Evolutionary conservation across 2,329 filamentous ascomycete species (phyloP), one percentile per base, ranked within the genome.

Genomic region (Volutella citrinella): DNA sequence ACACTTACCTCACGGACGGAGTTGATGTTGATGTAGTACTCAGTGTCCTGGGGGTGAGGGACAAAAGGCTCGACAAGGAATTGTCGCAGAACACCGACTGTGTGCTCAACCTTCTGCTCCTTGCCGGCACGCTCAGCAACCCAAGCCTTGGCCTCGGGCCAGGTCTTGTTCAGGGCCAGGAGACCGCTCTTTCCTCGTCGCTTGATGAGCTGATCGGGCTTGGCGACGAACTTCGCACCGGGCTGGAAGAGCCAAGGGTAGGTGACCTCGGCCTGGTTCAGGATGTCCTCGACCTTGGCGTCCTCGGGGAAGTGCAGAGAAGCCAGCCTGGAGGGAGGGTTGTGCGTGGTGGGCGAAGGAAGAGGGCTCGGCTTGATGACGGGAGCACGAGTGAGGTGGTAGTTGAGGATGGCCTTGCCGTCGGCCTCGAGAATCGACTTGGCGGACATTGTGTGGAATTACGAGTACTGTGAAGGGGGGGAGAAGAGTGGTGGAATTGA

Each of bases 11-110:
- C 93, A 76, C 93, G 87, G 60, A 95, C 90, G 46, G 93, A 97
- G 80, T 96, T 93, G 76, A 98, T 98, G 82, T 96, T 96, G 76
- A 98, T 95, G 74, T 98, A 98, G 76, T 97, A 97, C 72, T 98
- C 93, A 48, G 91, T 96, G 65, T 89, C 84, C 57, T 89, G 79
- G 48, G 90, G 85, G 70, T 98, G 93, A 58, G 91, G 93, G 45
- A 97, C 90, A 61, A 98, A 97, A 32, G 93, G 93, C 80, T 98
- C 93, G 54, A 98, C 90, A 49, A 98, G 77, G 78, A 98, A 98
- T 59, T 94, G 87, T 65, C 90, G 84, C 64, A 98, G 78, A 48
- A 86, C 80, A 64, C 93, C 93, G 47, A 85, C 80, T 52, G 89
- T 83, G 55, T 86, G 84, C 82, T 98, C 93, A 52, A 98, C 93